Percentiles rank a stretch among this genome's conserved stretches.
Evolutionary conservation across 2,329 filamentous ascomycete species (phyloP).

Genomic region (Epichloe typhina): DNA sequence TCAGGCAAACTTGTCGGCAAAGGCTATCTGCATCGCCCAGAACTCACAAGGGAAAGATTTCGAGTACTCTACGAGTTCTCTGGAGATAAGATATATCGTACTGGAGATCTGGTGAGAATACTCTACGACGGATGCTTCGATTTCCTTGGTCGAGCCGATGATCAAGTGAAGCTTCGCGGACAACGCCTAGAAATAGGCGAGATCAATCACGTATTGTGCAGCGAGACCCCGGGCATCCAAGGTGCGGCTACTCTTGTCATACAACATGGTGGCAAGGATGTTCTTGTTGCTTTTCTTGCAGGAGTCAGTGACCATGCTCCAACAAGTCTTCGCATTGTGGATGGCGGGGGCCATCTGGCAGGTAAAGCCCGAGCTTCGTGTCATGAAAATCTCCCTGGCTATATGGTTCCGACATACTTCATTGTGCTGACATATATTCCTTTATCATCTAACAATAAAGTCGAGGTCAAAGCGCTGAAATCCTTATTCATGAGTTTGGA

Average conservation of each 20-base stretch:
- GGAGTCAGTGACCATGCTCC: conserved; percentile 4
- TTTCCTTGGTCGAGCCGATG: conserved; percentile 77
- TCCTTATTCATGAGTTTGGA: conserved; percentile 50
- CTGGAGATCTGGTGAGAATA: conserved; percentile 75
- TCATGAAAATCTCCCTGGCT: conserved; percentile 55
- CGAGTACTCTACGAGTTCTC: conserved; percentile 43
- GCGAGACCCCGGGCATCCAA: conserved; percentile 39
- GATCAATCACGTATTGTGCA: conserved; percentile 72
- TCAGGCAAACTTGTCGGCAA: conserved; percentile 79
- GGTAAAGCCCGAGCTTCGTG: conserved; percentile 48
- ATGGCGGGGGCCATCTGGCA: conserved; percentile 26
- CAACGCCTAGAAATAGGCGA: conserved; percentile 83
- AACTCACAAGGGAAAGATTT: conserved; percentile 69
- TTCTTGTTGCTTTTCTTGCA: conserved; percentile 64
- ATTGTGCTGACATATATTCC: conserved; percentile 60
- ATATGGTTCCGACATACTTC: conserved; percentile 86
- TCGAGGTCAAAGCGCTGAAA: conserved; percentile 58
- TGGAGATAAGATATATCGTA: conserved; percentile 61
- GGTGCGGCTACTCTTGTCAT: conserved; percentile 67
- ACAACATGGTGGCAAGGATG: conserved; percentile 66
- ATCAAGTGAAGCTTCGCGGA: conserved; percentile 83
- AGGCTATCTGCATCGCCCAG: conserved; percentile 69
- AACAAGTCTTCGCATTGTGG: conserved; percentile 11
- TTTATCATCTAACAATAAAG: conserved; percentile 80
- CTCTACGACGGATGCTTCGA: conserved; percentile 72